Percentiles rank a stretch among this genome's conserved stretches.
Conservation (phyloP, 2,329 filamentous ascomycete genomes). For the Chaetothyriales sp. region DNA sequence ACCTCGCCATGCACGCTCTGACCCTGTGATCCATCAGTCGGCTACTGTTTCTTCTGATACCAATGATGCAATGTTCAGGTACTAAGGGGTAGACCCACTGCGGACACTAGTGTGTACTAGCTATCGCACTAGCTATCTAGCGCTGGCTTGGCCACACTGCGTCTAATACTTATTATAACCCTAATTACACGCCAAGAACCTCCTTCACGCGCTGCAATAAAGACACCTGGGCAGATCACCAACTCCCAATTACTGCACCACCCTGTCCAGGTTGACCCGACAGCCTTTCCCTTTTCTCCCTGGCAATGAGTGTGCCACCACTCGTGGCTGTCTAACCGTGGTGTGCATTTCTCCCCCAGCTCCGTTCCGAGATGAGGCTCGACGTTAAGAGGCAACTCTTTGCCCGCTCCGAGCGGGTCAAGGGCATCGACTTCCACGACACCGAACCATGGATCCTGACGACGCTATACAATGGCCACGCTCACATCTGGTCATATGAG, state of each 20-base stretch:
- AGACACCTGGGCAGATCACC: background rate
- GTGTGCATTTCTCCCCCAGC: background rate
- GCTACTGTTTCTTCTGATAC: background rate
- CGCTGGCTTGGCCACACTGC: background rate
- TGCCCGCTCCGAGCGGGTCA: slow-evolving; percentile 67
- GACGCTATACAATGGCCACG: slow-evolving; percentile 93
- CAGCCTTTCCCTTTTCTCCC: background rate
- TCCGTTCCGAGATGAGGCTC: slow-evolving; percentile 10
- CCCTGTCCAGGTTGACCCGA: background rate
- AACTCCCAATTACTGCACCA: background rate
- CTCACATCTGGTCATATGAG: slow-evolving; percentile 98
- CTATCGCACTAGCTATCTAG: background rate
- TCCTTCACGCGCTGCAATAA: background rate
- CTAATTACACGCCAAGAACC: background rate
- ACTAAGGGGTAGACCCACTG: background rate
- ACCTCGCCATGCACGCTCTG: too few relatives aligned
- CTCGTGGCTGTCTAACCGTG: background rate
- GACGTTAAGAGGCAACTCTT: slow-evolving; percentile 17
- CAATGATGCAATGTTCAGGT: too few relatives aligned
- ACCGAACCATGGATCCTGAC: slow-evolving; percentile 91
- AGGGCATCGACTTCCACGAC: slow-evolving; percentile 88
- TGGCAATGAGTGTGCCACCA: background rate
- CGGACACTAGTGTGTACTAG: background rate
- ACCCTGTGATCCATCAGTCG: too few relatives aligned
- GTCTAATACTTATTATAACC: background rate